Conservation (phyloP, 2,329 filamentous ascomycete genomes). For the Curvularia hawaiiensis region DNA sequence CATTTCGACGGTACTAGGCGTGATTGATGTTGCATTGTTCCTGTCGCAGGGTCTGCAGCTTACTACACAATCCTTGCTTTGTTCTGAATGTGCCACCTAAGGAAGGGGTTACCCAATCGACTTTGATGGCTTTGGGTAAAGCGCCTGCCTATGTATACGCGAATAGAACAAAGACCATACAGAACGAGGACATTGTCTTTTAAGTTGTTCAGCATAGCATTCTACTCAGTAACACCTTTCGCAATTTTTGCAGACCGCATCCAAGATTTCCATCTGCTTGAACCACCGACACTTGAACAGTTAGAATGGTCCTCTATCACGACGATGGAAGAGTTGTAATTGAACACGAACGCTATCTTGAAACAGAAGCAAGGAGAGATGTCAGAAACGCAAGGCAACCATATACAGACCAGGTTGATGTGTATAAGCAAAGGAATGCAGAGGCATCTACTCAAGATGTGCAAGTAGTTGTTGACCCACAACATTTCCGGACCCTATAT, state of each 20-base stretch:
- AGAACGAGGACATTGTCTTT: not conserved
- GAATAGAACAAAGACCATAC: not conserved
- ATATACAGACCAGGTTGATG: conserved; percentile 13
- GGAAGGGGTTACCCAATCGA: not conserved
- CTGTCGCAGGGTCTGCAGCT: not conserved
- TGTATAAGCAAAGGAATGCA: conserved; percentile 1
- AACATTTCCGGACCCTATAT: conserved; percentile 6
- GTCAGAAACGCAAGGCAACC: not conserved
- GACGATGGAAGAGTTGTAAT: conserved; percentile 14
- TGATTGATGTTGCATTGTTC: not conserved
- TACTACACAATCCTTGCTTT: not conserved
- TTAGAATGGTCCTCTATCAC: conserved; percentile 21
- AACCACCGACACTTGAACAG: not conserved
- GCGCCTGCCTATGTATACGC: not conserved
- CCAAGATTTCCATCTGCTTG: not conserved
- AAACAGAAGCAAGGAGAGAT: conserved; percentile 6
- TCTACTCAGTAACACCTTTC: not conserved
- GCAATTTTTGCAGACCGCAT: not conserved
- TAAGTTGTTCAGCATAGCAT: not conserved
- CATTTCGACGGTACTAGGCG: not conserved
- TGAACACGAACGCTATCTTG: conserved; percentile 20
- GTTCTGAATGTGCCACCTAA: not conserved
- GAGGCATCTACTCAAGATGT: not conserved
- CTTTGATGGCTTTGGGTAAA: not conserved
- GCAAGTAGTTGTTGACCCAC: conserved; percentile 10